Conservation (phyloP, 176 grass and related monocot species). For the Saccharum spontaneum region DNA sequence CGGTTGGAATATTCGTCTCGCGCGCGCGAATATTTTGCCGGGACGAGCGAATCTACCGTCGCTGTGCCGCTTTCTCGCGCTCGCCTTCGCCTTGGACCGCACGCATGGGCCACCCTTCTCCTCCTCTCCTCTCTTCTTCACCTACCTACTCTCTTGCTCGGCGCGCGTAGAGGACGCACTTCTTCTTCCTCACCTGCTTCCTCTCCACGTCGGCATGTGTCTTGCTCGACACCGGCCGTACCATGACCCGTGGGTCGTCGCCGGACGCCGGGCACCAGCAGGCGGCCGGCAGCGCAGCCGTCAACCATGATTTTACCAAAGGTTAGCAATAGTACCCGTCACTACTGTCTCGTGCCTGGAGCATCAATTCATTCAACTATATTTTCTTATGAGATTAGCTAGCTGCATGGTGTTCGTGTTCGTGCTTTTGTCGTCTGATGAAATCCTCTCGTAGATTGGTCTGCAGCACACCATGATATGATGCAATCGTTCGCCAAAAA, state of each 20-base stretch:
- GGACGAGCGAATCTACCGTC: conserved; percentile 36
- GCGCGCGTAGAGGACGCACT: not conserved
- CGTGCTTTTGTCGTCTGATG: too few species aligned
- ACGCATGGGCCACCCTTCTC: not conserved
- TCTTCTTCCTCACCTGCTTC: not conserved
- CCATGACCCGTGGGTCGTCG: not conserved
- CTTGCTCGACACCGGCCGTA: not conserved
- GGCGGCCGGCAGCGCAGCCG: not conserved
- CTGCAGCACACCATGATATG: too few species aligned
- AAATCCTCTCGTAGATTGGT: too few species aligned
- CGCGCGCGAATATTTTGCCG: conserved; percentile 38
- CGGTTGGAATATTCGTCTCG: conserved; percentile 29
- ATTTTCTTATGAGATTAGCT: too few species aligned
- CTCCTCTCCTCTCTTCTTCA: not conserved
- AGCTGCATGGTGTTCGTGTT: too few species aligned
- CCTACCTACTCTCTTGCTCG: not conserved
- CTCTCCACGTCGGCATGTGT: not conserved
- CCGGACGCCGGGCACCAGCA: not conserved
- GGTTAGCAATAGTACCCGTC: not conserved
- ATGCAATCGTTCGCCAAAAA: too few species aligned
- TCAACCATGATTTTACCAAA: not conserved
- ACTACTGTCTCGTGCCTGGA: not conserved
- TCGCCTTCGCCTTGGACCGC: conserved; percentile 7
- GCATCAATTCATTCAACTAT: not conserved
- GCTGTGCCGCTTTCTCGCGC: not conserved